These are phyloP conservation scores for Gloeostereum incarnatum DNA, from an alignment of 768 basidiomycete genomes.

Conservation along the genomic window DNA sequence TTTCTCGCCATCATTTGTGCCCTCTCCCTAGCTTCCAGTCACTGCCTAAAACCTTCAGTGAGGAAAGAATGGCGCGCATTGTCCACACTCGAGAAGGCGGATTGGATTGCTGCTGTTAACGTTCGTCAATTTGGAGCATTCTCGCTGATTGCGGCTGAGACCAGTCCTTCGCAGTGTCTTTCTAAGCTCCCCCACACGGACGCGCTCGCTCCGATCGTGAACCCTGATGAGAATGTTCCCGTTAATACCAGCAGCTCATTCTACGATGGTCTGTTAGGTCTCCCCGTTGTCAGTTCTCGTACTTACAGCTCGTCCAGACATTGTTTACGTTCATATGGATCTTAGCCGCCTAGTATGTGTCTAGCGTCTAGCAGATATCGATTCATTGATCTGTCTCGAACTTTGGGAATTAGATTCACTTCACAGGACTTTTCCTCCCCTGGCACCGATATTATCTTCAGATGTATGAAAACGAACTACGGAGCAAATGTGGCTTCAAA, in stretches of 20 bases:
- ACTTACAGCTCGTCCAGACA: constrained; percentile 3
- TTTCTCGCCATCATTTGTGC: too few relatives aligned
- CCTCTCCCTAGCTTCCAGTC: too few relatives aligned
- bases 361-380: neutral
- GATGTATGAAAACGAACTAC: constrained; percentile 9
- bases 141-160: neutral
- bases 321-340: constrained; percentile 13
- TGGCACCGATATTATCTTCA: constrained; percentile 16
- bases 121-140: neutral
- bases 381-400: neutral
- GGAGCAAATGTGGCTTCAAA: constrained; percentile 10
- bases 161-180: constrained; percentile 9
- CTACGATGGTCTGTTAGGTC: constrained; percentile 13
- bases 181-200: constrained; percentile 7
- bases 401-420: constrained; percentile 11
- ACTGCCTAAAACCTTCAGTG: constrained; percentile 11
- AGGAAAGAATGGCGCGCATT: constrained; percentile 14
- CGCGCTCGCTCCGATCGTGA: constrained; percentile 5
- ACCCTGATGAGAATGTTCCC: constrained; percentile 8
- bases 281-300: neutral
- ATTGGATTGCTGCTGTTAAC: constrained; percentile 12
- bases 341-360: constrained; percentile 3
- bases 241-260: constrained; percentile 12
- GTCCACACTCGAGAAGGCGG: constrained; percentile 5
- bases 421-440: constrained; percentile 14